Percentiles rank a stretch among this genome's conserved stretches.
These are phyloP conservation scores for Globisporangium parvum DNA, from an alignment of 352 stramenopile genomes.

Conservation along the genomic window DNA sequence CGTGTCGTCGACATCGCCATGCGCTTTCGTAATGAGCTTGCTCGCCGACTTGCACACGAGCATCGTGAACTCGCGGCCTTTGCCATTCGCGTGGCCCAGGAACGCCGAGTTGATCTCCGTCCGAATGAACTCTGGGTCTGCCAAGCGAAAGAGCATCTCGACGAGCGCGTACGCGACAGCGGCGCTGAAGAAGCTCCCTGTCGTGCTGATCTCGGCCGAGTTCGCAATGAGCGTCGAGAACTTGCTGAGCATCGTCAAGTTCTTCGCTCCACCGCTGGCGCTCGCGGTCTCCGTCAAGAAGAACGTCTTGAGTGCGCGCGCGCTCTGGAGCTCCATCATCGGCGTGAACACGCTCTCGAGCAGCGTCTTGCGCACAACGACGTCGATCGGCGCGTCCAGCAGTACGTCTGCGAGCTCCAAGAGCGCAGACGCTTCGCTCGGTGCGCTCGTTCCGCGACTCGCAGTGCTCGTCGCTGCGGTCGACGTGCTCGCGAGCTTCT, in stretches of 20 bases:
- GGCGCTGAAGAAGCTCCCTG: slow-evolving; percentile 33
- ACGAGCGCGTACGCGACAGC: slow-evolving; percentile 57
- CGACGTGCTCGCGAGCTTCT: slow-evolving; percentile 12
- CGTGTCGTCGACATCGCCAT: slow-evolving; percentile 28
- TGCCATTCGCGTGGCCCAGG: slow-evolving; percentile 58
- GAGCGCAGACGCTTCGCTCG: slow-evolving; percentile 15
- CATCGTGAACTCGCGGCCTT: slow-evolving; percentile 82
- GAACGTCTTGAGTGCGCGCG: slow-evolving; percentile 28
- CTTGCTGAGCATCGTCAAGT: slow-evolving; percentile 35
- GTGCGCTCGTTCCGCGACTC: neutral
- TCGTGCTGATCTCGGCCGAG: slow-evolving; percentile 33
- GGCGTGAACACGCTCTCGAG: slow-evolving; percentile 46
- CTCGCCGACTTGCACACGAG: slow-evolving; percentile 78
- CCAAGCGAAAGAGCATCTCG: slow-evolving; percentile 58
- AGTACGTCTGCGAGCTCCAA: slow-evolving; percentile 32
- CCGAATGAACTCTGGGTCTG: slow-evolving; percentile 60
- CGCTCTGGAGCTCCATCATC: slow-evolving; percentile 35
- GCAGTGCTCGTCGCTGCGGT: neutral
- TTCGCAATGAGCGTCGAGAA: slow-evolving; percentile 51
- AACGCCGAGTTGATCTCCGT: slow-evolving; percentile 65
- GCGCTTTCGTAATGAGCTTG: slow-evolving; percentile 56
- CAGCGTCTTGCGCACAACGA: slow-evolving; percentile 34
- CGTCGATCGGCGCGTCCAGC: slow-evolving; percentile 30
- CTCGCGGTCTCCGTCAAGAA: slow-evolving; percentile 30
- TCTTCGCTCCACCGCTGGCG: slow-evolving; percentile 7